Base-by-base conservation (phyloP, 345 rosid genomes). In the Gossypium australe region DNA sequence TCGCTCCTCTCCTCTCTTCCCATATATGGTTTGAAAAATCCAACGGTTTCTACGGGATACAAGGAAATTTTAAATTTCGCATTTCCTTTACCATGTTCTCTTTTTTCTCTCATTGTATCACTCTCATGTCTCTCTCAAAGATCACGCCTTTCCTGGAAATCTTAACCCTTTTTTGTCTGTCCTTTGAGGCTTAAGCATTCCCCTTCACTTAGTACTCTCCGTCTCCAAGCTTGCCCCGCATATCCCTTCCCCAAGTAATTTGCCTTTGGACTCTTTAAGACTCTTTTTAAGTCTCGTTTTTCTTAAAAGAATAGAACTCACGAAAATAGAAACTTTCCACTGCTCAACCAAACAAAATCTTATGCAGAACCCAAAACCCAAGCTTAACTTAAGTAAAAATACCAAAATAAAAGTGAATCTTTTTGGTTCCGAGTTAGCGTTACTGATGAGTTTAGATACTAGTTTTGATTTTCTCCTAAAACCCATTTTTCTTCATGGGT, bases 401-500 rank as follows among this genome's bases (percentile, higher is more conserved):
- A 8, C 17, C 59, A 25, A 81, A 83, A 68, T 34, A 34, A 24
- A 14, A 10, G 62, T 75, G 85, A 68, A 77, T 24, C 59, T 27
- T 79, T 62, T 77, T 56, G 53, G 16, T 25, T 64, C 75, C 3
- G 14, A 59, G 38, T 56, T 72, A 38, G 34, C 75, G 51, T 51
- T 72, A 4, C 12, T 66, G 12, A 64, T 73, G 78, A 48, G 25
- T n/a, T 70, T 81, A 45, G 79, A 17, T 67, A 24, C 70, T 45
- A 0, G 12, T 58, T 71, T 71, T n/a, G 60, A 53, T 72, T 87
- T 85, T 56, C 77, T 81, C 64, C 25, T 76, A 18, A 63, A 76
- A 60, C 82, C 80, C 65, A 17, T 56, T 75, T 82, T 85, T 73
- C 18, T 77, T 2, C 82, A 24, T 34, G 82, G 86, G 49, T 55